Evolutionary conservation across 1,139 yeast species (phyloP).

Genomic region (Candida frijolesensis): DNA sequence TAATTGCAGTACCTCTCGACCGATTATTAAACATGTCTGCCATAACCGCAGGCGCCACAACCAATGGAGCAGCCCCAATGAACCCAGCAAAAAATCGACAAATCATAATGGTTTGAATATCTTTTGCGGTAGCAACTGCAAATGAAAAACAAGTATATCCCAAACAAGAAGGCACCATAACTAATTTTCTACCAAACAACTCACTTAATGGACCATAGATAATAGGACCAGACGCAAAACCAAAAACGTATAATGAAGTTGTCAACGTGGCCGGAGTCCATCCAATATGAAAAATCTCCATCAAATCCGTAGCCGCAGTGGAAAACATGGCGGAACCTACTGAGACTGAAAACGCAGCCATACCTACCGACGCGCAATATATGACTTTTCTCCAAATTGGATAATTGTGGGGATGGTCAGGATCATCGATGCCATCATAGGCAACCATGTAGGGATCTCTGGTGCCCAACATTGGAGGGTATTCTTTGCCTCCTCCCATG

Average conservation of each 20-base stretch:
- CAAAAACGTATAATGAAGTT: constrained; percentile 45
- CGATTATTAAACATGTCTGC: constrained; percentile 39
- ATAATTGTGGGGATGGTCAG: constrained; percentile 52
- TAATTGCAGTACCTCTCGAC: constrained; percentile 39
- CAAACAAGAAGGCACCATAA: constrained; percentile 32
- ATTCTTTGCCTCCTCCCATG: constrained; percentile 43
- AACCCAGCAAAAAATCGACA: constrained; percentile 46
- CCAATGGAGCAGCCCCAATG: constrained; percentile 44
- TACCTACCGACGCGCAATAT: constrained; percentile 31
- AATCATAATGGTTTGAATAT: constrained; percentile 42
- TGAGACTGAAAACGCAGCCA: constrained; percentile 45
- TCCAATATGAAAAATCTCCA: constrained; percentile 35
- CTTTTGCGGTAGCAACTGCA: constrained; percentile 42
- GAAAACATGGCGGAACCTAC: constrained; percentile 50
- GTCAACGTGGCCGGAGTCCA: constrained; percentile 37
- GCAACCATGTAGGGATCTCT: constrained; percentile 38
- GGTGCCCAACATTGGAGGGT: constrained; percentile 39
- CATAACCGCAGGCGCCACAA: constrained; percentile 48
- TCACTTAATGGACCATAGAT: constrained; percentile 47
- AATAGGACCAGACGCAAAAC: constrained; percentile 48
- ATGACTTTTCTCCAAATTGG: constrained; percentile 30
- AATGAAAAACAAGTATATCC: constrained; percentile 38
- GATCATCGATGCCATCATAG: constrained; percentile 55
- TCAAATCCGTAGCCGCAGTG: constrained; percentile 26
- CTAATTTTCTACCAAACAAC: constrained; percentile 38